Conservation (phyloP, 345 rosid species). For the Ceriops zippeliana region DNA sequence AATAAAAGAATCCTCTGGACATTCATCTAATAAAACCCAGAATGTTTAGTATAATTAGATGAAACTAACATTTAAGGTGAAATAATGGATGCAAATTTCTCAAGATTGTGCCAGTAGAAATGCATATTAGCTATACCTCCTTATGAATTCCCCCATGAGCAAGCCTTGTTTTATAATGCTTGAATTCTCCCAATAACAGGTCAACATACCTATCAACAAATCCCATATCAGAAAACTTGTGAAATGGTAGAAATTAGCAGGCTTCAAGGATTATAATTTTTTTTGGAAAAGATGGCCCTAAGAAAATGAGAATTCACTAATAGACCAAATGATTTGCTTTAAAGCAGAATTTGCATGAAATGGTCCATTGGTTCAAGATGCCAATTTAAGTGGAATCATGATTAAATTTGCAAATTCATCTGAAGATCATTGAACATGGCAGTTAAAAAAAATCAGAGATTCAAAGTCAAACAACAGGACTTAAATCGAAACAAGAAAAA, state of each 20-base stretch:
- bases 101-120: background rate
- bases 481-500: conserved; percentile 23
- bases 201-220: conserved; percentile 74
- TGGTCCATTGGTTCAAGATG: too few species aligned
- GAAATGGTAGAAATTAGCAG: background rate
- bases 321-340: background rate
- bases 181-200: conserved; percentile 91
- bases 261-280: background rate
- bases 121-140: conserved; percentile 53
- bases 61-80: background rate
- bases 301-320: too few species aligned
- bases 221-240: background rate
- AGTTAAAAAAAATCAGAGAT: background rate
- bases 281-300: background rate
- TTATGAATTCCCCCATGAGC: conserved; percentile 79
- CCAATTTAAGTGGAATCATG: too few species aligned
- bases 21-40: too few species aligned
- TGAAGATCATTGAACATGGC: background rate
- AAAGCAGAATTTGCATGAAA: too few species aligned
- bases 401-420: too few species aligned
- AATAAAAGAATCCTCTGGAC: too few species aligned
- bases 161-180: conserved; percentile 90
- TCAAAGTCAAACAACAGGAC: background rate
- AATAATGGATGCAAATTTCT: conserved; percentile 6
- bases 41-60: too few species aligned